Conservation (phyloP, 192 early-diverging fungal genomes). For the Coemansia sp. region DNA sequence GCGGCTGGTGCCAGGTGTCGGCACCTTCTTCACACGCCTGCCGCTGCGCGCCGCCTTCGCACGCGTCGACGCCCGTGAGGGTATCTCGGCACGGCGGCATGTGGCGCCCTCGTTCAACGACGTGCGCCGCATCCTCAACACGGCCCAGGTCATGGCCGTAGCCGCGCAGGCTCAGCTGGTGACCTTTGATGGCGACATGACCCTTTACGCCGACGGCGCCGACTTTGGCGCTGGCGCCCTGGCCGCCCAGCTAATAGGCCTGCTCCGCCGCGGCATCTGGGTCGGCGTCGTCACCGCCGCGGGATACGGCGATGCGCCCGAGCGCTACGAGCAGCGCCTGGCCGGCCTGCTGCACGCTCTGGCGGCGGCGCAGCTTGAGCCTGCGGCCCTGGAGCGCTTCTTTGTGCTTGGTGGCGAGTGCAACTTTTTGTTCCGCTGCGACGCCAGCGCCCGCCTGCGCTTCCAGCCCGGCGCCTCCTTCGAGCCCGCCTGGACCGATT, state of each 20-base stretch:
- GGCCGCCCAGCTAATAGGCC: constrained; percentile 57
- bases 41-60: constrained; percentile 70
- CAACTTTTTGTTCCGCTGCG: constrained; percentile 82
- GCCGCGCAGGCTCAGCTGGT: constrained; percentile 65
- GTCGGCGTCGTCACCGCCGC: constrained; percentile 92
- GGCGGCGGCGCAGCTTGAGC: constrained; percentile 36
- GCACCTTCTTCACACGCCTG: constrained; percentile 79
- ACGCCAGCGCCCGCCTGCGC: constrained; percentile 53
- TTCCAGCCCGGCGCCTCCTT: constrained; percentile 38
- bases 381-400: constrained; percentile 55
- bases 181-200: constrained; percentile 95
- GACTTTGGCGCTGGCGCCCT: constrained; percentile 69
- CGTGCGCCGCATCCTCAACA: constrained; percentile 81
- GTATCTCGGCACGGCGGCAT: constrained; percentile 69
- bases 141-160: constrained; percentile 78
- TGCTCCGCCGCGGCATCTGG: constrained; percentile 59
- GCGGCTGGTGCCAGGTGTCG: constrained; percentile 70
- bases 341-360: constrained; percentile 70
- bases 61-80: constrained; percentile 57
- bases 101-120: constrained; percentile 94
- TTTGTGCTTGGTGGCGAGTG: constrained; percentile 86
- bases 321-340: constrained; percentile 70
- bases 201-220: constrained; percentile 82
- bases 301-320: constrained; percentile 68
- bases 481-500: constrained; percentile 51